Evolutionary conservation across 306 rosid species (phyloP).

Genomic region (Delonix regia): DNA sequence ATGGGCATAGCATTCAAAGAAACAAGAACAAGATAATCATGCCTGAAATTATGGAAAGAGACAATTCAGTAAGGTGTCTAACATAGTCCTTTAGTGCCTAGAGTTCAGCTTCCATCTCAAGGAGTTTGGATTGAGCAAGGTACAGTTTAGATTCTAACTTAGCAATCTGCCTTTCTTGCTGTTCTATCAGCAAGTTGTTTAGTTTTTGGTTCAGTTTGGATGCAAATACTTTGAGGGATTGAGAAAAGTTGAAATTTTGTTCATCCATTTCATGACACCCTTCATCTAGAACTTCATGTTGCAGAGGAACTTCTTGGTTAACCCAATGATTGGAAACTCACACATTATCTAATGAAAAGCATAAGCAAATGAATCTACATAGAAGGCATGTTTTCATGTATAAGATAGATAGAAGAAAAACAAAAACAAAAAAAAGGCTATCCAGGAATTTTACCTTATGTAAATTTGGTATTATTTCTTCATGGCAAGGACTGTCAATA

Average conservation of each 20-base stretch:
- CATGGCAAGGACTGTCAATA: constrained; percentile 44
- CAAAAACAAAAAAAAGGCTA: not conserved
- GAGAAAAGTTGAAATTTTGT: too few species aligned
- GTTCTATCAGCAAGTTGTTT: constrained; percentile 68
- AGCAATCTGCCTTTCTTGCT: constrained; percentile 61
- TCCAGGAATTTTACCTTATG: constrained; percentile 51
- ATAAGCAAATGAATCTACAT: not conserved
- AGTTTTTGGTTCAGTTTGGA: constrained; percentile 67
- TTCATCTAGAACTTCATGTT: constrained; percentile 48
- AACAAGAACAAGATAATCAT: constrained; percentile 26
- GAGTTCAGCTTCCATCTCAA: constrained; percentile 72
- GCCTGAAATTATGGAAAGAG: constrained; percentile 69
- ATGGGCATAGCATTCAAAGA: not conserved
- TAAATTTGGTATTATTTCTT: constrained; percentile 33
- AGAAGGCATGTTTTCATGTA: not conserved
- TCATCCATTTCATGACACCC: too few species aligned
- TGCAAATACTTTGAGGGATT: too few species aligned
- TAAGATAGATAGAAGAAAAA: constrained; percentile 4
- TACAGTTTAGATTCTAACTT: constrained; percentile 71
- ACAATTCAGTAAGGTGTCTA: constrained; percentile 61
- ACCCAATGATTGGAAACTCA: not conserved
- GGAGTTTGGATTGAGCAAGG: constrained; percentile 58
- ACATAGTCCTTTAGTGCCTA: too few species aligned
- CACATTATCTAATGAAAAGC: not conserved
- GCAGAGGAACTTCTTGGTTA: constrained; percentile 35